phyloP scores from a whole-genome alignment of 768 basidiomycete species.

The Trametes meyenii region DNA sequence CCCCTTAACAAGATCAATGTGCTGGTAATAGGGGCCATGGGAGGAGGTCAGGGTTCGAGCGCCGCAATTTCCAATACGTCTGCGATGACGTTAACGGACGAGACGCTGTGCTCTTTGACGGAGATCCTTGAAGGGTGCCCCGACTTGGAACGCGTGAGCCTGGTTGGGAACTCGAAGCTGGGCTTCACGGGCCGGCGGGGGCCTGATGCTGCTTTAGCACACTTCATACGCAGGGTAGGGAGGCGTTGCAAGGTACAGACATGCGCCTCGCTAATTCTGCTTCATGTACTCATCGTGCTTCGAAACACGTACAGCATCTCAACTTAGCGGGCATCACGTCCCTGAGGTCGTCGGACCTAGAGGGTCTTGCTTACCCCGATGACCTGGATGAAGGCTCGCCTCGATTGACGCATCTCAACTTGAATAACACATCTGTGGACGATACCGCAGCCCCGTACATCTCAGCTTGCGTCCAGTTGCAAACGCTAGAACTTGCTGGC shows the following conservation, averaged over 20 bases:
- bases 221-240: conserved; percentile 56
- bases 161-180: conserved; percentile 67
- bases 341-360: conserved; percentile 54
- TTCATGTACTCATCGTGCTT: background rate
- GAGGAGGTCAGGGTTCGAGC: conserved; percentile 47
- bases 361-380: conserved; percentile 45
- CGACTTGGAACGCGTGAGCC: conserved; percentile 53
- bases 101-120: conserved; percentile 47
- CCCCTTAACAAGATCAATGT: conserved; percentile 46
- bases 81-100: conserved; percentile 60
- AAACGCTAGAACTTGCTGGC: conserved; percentile 52
- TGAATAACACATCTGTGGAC: conserved; percentile 65
- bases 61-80: conserved; percentile 48
- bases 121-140: conserved; percentile 39
- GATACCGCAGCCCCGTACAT: conserved; percentile 58
- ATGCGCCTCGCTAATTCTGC: background rate
- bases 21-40: conserved; percentile 62
- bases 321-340: conserved; percentile 58
- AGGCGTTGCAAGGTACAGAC: conserved; percentile 57
- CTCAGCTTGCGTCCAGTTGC: conserved; percentile 51
- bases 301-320: conserved; percentile 40
- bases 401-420: conserved; percentile 48
- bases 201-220: conserved; percentile 41
- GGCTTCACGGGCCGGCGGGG: conserved; percentile 40
- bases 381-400: conserved; percentile 38